Evolutionary conservation across 2,329 filamentous ascomycete species (phyloP), one percentile per base, ranked within the genome.

Genomic region (Amauroascus niger): DNA sequence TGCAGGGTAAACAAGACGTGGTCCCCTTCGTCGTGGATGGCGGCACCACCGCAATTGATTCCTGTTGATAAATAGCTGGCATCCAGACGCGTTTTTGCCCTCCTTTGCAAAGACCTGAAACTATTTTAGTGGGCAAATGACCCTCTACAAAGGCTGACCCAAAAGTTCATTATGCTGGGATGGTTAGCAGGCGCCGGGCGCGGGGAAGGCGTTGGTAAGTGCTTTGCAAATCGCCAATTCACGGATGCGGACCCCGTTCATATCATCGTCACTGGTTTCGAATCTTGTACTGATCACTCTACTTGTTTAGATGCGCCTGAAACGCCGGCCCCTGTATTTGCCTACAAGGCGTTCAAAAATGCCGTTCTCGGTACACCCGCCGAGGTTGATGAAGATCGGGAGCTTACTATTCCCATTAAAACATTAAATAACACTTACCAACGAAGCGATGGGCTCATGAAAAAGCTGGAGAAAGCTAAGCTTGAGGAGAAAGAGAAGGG

Each of bases 281-380:
- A 22, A 2, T 5, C 2, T 26, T 41, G n/a, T 41, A 24, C 18
- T 50, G 22, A 30, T 50, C 20, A 32, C 4, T 32, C 11, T 18
- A 48, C 53, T 20, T 67, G 71, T 55, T 61, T 76, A 55, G 80
- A 83, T 40, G 71, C 77, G 6, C 81, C 80, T 48, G 79, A 83
- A 59, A 84, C 82, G 1, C 82, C 82, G 7, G 82, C 81, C 45
- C 81, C 81, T 45, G 74, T 84, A 20, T 86, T 86, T 64, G 81
- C 81, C 16, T 77, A 83, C 53, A 81, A 82, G 62, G 82, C 82
- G 14, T 82, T 84, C 71, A 76, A 81, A 67, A 76, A 77, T 66
- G 56, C 68, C 40, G 68, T 72, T 54, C 63, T 77, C 54, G 80
- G 83, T 32, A 71, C 77, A 8, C 81, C 80, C 45, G 79, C 76